These are phyloP conservation scores for Solanum sparsipilum DNA, from an alignment of 257 asterid genomes.

Conservation along the genomic window DNA sequence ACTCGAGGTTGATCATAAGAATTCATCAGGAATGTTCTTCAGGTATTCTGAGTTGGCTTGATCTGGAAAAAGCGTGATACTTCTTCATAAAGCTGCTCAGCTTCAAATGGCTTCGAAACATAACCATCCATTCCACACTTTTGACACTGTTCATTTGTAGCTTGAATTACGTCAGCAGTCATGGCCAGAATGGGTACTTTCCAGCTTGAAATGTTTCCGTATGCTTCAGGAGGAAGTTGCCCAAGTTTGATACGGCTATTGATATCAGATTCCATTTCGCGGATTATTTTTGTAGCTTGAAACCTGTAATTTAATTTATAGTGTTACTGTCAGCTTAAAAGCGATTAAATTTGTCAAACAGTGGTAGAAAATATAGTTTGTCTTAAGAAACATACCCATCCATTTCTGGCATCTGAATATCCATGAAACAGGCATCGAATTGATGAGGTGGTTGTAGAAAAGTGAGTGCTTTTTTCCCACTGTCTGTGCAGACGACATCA, in stretches of 20 bases:
- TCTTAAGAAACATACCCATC: constrained; percentile 53
- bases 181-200: constrained; percentile 88
- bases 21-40: background rate
- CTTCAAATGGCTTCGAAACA: constrained; percentile 87
- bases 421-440: constrained; percentile 99
- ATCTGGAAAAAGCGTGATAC: constrained; percentile 61
- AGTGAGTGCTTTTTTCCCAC: constrained; percentile 59
- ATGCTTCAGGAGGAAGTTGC: constrained; percentile 29
- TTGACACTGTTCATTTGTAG: constrained; percentile 63
- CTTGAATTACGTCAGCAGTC: constrained; percentile 97
- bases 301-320: constrained; percentile 35
- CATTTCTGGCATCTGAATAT: constrained; percentile 98
- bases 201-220: constrained; percentile 45
- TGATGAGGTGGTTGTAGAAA: constrained; percentile 70
- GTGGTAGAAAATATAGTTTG: background rate
- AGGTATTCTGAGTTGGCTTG: constrained; percentile 15
- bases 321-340: background rate
- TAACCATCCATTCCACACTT: constrained; percentile 78
- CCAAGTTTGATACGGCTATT: constrained; percentile 37
- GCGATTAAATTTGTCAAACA: background rate
- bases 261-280: constrained; percentile 38
- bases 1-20: background rate
- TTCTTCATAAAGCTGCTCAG: constrained; percentile 87
- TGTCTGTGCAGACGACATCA: constrained; percentile 69
- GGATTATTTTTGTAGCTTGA: constrained; percentile 64